Percentiles rank a stretch among this genome's conserved stretches.
Evolutionary conservation across 192 early-diverging fungal species (phyloP).

Genomic region (Chytriomyces hyalinus): DNA sequence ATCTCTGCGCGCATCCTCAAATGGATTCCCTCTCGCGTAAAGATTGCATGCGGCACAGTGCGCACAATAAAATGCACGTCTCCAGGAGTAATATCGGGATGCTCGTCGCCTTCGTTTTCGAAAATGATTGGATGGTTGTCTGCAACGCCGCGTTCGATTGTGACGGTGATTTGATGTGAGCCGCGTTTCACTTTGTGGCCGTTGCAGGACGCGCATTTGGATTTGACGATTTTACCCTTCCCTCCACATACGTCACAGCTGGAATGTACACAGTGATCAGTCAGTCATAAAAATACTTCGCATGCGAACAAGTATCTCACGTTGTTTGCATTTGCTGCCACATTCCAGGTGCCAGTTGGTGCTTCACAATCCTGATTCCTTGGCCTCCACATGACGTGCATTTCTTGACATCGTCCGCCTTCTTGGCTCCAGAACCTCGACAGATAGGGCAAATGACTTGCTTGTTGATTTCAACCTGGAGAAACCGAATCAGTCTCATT

Average conservation of each 20-base stretch:
- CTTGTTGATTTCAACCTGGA: conserved; percentile 85
- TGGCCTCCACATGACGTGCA: conserved; percentile 80
- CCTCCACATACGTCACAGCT: conserved; percentile 89
- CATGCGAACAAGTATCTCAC: conserved; percentile 35
- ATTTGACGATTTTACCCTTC: conserved; percentile 82
- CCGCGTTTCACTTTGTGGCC: conserved; percentile 89
- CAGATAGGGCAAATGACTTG: conserved; percentile 92
- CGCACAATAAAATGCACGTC: conserved; percentile 80
- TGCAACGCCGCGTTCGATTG: conserved; percentile 82
- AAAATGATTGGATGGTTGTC: conserved; percentile 76
- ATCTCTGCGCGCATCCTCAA: conserved; percentile 80
- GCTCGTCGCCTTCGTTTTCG: conserved; percentile 89
- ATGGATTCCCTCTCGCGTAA: conserved; percentile 76
- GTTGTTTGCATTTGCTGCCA: conserved; percentile 91
- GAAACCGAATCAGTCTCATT: neutral
- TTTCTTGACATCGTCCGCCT: conserved; percentile 79
- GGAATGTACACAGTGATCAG: neutral
- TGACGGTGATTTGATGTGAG: conserved; percentile 76
- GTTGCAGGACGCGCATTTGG: conserved; percentile 80
- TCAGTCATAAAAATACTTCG: neutral
- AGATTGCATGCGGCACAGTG: conserved; percentile 75
- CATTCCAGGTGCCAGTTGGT: conserved; percentile 90
- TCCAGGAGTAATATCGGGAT: conserved; percentile 86
- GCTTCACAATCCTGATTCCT: conserved; percentile 80
- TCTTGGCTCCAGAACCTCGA: conserved; percentile 88